Conservation (phyloP, 2,329 filamentous ascomycete species). For the Fusarium decemcellulare region DNA sequence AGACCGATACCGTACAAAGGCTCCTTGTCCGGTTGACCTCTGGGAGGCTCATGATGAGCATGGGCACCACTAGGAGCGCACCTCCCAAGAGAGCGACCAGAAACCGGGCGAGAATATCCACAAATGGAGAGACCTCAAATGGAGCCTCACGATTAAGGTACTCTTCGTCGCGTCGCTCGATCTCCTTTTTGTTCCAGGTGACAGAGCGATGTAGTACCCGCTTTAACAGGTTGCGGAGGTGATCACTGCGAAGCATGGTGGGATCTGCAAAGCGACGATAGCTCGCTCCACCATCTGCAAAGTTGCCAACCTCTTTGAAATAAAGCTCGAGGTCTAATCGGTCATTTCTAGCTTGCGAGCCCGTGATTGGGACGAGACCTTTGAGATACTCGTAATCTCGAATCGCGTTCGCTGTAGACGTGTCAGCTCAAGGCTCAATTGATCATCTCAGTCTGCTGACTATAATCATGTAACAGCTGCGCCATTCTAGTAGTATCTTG, state of each 20-base stretch:
- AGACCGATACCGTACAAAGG: not conserved
- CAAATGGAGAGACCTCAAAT: rapidly evolving
- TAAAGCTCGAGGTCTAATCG: not conserved
- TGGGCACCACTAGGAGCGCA: not conserved
- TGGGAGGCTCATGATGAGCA: not conserved
- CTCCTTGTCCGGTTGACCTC: not conserved
- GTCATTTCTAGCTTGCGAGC: not conserved
- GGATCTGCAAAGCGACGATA: not conserved
- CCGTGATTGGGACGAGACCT: not conserved
- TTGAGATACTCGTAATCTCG: not conserved
- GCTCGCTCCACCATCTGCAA: not conserved
- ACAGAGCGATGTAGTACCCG: not conserved
- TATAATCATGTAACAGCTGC: not conserved
- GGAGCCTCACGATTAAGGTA: not conserved
- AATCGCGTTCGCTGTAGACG: not conserved
- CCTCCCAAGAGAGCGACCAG: not conserved
- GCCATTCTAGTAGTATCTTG: not conserved
- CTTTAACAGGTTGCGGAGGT: not conserved
- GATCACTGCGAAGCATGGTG: not conserved
- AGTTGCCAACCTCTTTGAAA: not conserved
- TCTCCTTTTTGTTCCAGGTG: not conserved
- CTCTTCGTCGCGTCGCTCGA: not conserved
- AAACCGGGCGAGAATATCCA: not conserved
- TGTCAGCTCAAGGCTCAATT: not conserved
- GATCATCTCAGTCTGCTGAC: not conserved